Evolutionary conservation across 352 stramenopile genomes (phyloP), one percentile per base, ranked within the genome.

Genomic region (Pythium sp.): DNA sequence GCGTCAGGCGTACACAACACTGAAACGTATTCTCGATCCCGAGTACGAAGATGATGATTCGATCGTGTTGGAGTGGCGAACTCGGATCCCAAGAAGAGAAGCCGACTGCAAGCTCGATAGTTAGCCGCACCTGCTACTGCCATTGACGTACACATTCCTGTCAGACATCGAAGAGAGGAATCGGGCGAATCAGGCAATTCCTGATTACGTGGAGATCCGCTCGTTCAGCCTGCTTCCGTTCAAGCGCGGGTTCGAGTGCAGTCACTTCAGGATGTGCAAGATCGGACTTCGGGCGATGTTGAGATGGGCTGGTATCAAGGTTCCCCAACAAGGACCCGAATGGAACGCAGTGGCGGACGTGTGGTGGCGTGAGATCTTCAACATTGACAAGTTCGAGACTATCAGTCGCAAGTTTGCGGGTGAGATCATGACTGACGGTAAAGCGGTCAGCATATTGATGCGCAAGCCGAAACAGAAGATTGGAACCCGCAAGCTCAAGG

Each of bases 221-320:
- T 28, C 38, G 41, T 70, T 72, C 56, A 67, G 43, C 15, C 46
- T 72, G 1, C 61, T 75, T 15, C 65, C 70, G 15, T 62, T 22
- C 34, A 75, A 72, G 65, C 46, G 46, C 1, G 70, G 65, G 2
- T 75, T 75, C 26, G 57, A 64, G 38, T 68, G 70, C 28, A 65
- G 47, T 43, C 61, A 75, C n/a, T 58, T 75, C 32, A 72, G 57
- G 58, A 70, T 75, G 65, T 70, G 56, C 38, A 61, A 60, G 9
- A 20, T 28, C 0, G 57, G 62, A n/a, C 62, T 75, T 0, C 8
- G 38, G 15, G 47, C 18, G 4, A 5, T 75, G 0, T 41, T 75
- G 6, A 55, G 47, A 53, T 55, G 61, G 30, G 65, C 18, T 46
- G 55, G 47, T 11, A n/a, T 57, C n/a, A 0, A 46, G 2, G 11